These are phyloP conservation scores for Persicaria maculosa DNA, from an alignment of 148 eudicot genomes.

Conservation along the genomic window DNA sequence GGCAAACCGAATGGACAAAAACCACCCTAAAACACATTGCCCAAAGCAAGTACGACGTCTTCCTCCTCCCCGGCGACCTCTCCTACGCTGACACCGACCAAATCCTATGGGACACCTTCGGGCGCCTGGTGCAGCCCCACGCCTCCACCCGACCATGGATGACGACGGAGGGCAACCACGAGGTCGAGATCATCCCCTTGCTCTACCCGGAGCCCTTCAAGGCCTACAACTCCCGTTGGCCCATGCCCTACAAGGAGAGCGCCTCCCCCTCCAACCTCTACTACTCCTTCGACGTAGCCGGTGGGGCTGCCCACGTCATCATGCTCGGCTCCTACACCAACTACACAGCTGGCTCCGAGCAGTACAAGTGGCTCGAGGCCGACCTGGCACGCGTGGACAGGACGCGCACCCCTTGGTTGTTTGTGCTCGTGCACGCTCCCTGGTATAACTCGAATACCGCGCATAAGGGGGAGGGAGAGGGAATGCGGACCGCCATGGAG, in stretches of 20 bases:
- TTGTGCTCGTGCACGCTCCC: slow-evolving; percentile 20
- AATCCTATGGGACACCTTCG: slow-evolving; percentile 19
- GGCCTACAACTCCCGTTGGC: slow-evolving; percentile 21
- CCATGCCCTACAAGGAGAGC: slow-evolving; percentile 22
- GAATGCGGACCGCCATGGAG: slow-evolving; percentile 21
- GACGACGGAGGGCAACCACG: slow-evolving; percentile 23
- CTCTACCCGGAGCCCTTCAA: slow-evolving; percentile 8
- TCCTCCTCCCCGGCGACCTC: slow-evolving; percentile 16
- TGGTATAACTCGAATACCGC: slow-evolving; percentile 25
- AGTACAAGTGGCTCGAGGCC: slow-evolving; percentile 10
- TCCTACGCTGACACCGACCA: slow-evolving; percentile 17
- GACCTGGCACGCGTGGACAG: slow-evolving; percentile 14
- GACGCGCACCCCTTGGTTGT: slow-evolving; percentile 20
- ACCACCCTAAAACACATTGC: slow-evolving; percentile 15
- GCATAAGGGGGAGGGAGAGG: slow-evolving; percentile 21
- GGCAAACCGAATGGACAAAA: slow-evolving; percentile 20
- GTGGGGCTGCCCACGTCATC: slow-evolving; percentile 15
- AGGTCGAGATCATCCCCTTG: slow-evolving; percentile 15
- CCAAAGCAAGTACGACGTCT: slow-evolving; percentile 13
- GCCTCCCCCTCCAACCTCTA: slow-evolving; percentile 14
- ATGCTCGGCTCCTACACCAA: slow-evolving; percentile 17
- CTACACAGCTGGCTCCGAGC: background rate
- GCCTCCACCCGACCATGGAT: slow-evolving; percentile 24
- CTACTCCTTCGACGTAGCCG: slow-evolving; percentile 17
- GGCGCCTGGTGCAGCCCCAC: slow-evolving; percentile 17